Conservation (phyloP, 768 basidiomycete species). For the Kwoniella sp. region DNA sequence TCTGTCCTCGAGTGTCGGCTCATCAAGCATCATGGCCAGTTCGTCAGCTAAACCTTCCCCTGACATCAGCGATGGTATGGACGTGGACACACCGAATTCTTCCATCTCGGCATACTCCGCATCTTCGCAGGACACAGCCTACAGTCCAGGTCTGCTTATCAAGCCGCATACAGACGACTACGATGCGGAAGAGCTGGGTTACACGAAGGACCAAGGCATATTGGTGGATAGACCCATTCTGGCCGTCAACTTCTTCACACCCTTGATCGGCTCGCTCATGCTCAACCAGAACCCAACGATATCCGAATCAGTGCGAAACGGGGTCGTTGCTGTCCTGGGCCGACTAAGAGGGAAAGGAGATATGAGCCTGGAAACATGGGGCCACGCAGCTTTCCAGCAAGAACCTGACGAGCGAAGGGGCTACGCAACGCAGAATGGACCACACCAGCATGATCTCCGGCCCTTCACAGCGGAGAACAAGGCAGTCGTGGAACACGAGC, state of each 20-base stretch:
- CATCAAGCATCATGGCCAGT: conserved; percentile 11
- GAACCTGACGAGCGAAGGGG: conserved; percentile 29
- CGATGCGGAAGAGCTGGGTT: conserved; percentile 8
- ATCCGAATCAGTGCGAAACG: conserved; percentile 66
- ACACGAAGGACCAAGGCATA: conserved; percentile 17
- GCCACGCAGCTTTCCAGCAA: conserved; percentile 51
- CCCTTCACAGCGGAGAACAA: conserved; percentile 54
- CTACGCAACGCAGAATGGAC: conserved; percentile 44
- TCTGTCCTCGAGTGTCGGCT: conserved; percentile 8
- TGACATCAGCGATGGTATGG: not conserved
- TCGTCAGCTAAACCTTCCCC: conserved; percentile 9
- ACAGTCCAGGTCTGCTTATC: conserved; percentile 17
- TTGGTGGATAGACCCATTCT: conserved; percentile 50
- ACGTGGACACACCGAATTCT: conserved; percentile 12
- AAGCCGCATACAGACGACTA: conserved; percentile 17
- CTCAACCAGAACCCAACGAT: conserved; percentile 73
- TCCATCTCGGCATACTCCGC: conserved; percentile 2
- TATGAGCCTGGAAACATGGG: conserved; percentile 29
- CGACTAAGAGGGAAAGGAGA: conserved; percentile 61
- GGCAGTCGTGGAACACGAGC: conserved; percentile 69
- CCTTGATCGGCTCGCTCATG: conserved; percentile 80
- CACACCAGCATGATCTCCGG: conserved; percentile 43
- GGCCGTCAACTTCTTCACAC: conserved; percentile 81
- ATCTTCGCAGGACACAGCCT: conserved; percentile 20
- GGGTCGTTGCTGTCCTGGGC: conserved; percentile 71